Conservation (phyloP, 345 rosid genomes). For the Durio zibethinus region DNA sequence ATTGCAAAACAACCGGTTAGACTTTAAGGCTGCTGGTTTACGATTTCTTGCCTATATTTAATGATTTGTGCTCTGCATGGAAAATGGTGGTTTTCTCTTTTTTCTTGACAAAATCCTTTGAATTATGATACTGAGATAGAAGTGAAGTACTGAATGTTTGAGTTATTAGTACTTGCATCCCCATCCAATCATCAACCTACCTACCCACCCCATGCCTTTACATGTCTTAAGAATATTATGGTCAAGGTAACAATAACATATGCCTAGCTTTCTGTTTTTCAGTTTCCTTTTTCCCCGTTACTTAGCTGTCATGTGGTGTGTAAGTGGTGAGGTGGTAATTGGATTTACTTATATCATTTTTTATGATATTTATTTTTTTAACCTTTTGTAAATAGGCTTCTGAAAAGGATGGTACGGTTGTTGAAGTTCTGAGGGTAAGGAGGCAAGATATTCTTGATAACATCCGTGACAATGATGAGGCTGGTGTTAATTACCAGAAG, state of each 20-base stretch:
- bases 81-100: not conserved
- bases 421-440: constrained; percentile 63
- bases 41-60: not conserved
- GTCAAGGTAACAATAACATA: not conserved
- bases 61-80: not conserved
- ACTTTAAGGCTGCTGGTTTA: constrained; percentile 4
- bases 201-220: not conserved
- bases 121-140: not conserved
- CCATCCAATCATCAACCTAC: not conserved
- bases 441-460: constrained; percentile 93
- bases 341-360: constrained; percentile 6
- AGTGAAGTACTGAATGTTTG: not conserved
- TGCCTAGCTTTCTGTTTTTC: not conserved
- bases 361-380: not conserved
- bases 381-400: constrained; percentile 39
- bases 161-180: constrained; percentile 1
- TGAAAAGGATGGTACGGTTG: constrained; percentile 56
- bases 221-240: not conserved
- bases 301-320: not conserved
- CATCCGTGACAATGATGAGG: constrained; percentile 94
- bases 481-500: constrained; percentile 72
- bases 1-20: constrained; percentile 79
- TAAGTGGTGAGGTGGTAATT: not conserved
- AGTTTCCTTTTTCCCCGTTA: not conserved
- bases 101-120: not conserved